Evolutionary conservation across 1,284 basidiomycete genomes (phyloP).

Genomic region (Leccinum griseonigrum): DNA sequence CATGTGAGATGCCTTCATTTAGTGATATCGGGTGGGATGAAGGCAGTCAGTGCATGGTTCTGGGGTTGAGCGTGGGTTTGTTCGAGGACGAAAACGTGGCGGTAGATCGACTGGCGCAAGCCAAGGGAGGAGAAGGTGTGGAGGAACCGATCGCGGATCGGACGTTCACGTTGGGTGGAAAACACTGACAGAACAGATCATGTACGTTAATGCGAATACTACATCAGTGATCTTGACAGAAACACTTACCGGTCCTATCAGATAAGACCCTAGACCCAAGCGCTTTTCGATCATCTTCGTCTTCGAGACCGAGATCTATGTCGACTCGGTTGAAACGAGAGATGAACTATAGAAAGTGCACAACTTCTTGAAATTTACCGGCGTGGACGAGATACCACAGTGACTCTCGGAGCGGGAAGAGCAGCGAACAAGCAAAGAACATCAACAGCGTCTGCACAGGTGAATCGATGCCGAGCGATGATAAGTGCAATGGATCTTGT

Average conservation of each 20-base stretch:
- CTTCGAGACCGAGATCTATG: constrained; percentile 62
- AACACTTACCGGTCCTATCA: constrained; percentile 20
- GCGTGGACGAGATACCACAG: constrained; percentile 88
- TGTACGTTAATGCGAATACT: too few species aligned
- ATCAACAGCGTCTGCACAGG: constrained; percentile 73
- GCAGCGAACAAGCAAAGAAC: constrained; percentile 82
- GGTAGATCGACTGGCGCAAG: constrained; percentile 57
- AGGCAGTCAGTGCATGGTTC: constrained; percentile 55
- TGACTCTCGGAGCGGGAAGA: constrained; percentile 92
- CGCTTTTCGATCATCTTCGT: constrained; percentile 58
- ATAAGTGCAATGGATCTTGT: not conserved
- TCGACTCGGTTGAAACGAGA: constrained; percentile 80
- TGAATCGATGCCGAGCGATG: constrained; percentile 2
- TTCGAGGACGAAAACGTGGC: constrained; percentile 75
- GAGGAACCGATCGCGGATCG: constrained; percentile 41
- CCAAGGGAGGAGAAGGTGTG: constrained; percentile 41
- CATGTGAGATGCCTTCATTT: constrained; percentile 63
- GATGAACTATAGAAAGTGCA: constrained; percentile 79
- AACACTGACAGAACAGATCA: constrained; percentile 36
- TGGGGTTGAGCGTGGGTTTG: constrained; percentile 43
- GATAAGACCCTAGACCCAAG: constrained; percentile 11
- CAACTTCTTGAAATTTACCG: constrained; percentile 77
- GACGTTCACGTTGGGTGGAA: constrained; percentile 35
- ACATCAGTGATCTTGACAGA: too few species aligned
- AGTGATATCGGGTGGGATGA: constrained; percentile 59